Conservation (phyloP, 2,329 filamentous ascomycete species). For the Ceratocystis alfenasii region DNA sequence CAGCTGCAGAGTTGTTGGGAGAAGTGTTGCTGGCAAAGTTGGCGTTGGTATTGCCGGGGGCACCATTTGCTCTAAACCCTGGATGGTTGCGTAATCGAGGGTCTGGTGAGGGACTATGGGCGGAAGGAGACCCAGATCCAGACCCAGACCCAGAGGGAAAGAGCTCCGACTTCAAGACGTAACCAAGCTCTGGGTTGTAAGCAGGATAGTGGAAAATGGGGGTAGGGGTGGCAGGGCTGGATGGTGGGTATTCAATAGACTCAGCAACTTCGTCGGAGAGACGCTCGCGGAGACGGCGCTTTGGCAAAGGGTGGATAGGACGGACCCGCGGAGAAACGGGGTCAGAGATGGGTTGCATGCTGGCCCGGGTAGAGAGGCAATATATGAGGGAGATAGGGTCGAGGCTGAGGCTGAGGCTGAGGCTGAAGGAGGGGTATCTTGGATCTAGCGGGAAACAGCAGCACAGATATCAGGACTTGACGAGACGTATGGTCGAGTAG, state of each 20-base stretch:
- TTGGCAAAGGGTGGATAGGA: slow-evolving; percentile 84
- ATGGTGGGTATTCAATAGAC: slow-evolving; percentile 69
- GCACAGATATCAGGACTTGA: too few species aligned
- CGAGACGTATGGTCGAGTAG: too few species aligned
- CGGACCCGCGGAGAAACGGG: slow-evolving; percentile 54
- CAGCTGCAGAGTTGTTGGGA: neutral
- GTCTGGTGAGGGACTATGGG: slow-evolving; percentile 2
- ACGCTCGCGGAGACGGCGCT: slow-evolving; percentile 74
- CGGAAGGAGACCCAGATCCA: neutral
- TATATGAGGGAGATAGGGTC: neutral
- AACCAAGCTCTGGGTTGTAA: slow-evolving; percentile 31
- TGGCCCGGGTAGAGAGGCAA: slow-evolving; percentile 11
- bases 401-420: neutral
- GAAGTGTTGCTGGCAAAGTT: neutral
- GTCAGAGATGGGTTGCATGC: slow-evolving; percentile 41
- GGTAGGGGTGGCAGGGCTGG: slow-evolving; percentile 50
- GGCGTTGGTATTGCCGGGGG: neutral
- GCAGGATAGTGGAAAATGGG: slow-evolving; percentile 45
- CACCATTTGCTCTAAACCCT: neutral
- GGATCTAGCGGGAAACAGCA: neutral
- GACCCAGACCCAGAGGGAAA: neutral
- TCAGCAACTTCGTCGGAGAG: slow-evolving; percentile 75
- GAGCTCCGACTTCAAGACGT: slow-evolving; percentile 33
- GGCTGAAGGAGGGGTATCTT: neutral
- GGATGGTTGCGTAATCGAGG: slow-evolving; percentile 1